Percentiles rank a stretch among this genome's conserved stretches.
These are phyloP conservation scores for Lotus japonicus DNA, from an alignment of 306 rosid genomes.

Conservation along the genomic window DNA sequence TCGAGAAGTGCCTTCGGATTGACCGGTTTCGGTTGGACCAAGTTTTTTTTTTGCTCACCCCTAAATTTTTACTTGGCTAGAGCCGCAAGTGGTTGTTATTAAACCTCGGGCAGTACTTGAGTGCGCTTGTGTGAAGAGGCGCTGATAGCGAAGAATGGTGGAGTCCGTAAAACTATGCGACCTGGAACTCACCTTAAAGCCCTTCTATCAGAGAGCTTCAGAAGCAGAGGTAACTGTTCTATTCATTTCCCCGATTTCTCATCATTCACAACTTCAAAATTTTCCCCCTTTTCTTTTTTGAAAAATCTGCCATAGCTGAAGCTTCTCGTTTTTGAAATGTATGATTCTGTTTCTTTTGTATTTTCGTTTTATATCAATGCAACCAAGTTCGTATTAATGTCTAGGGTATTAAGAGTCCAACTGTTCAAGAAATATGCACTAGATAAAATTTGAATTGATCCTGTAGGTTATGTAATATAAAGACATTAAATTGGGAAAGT, in stretches of 20 bases:
- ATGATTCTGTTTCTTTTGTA: background rate
- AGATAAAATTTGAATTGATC: no score
- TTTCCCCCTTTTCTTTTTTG: background rate
- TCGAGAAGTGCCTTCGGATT: no score
- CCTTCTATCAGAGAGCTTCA: constrained; percentile 64
- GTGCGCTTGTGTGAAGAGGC: no score
- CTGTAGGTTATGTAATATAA: no score
- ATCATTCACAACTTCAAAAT: background rate
- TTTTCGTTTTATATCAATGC: background rate
- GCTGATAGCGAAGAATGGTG: constrained; percentile 34
- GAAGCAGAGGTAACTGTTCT: constrained; percentile 62
- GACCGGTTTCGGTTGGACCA: no score
- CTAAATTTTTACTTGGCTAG: no score
- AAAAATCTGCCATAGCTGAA: background rate
- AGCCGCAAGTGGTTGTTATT: no score
- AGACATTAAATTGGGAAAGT: no score
- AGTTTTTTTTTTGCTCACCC: no score
- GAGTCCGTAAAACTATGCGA: constrained; percentile 31
- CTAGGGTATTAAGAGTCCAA: background rate
- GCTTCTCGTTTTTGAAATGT: background rate
- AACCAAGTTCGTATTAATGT: background rate
- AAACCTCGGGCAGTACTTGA: no score
- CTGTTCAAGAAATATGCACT: background rate
- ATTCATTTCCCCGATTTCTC: background rate
- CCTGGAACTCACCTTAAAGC: constrained; percentile 41